Evolutionary conservation across 176 grass and related monocot species (phyloP).

Genomic region (Dendrocalamus sinicus): DNA sequence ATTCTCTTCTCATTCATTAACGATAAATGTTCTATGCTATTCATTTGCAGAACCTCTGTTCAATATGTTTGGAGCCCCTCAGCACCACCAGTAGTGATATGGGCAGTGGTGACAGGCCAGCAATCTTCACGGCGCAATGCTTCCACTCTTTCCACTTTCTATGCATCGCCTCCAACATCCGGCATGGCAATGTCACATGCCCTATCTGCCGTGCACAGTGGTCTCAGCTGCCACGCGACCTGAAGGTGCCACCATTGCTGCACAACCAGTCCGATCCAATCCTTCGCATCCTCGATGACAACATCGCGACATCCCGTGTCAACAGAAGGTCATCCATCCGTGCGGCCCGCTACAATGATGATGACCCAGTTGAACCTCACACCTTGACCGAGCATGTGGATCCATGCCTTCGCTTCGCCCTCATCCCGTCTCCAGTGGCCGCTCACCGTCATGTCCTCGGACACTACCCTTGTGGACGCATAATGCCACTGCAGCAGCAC

Average conservation of each 20-base stretch:
- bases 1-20: not conserved
- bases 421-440: constrained; percentile 54
- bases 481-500: constrained; percentile 57
- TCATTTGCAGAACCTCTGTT: constrained; percentile 73
- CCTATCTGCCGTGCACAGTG: constrained; percentile 93
- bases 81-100: constrained; percentile 25
- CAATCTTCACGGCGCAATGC: constrained; percentile 81
- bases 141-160: constrained; percentile 83
- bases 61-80: constrained; percentile 91
- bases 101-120: constrained; percentile 36
- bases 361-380: constrained; percentile 78
- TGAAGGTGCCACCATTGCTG: constrained; percentile 65
- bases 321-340: constrained; percentile 80
- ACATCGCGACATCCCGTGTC: constrained; percentile 82
- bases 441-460: constrained; percentile 44
- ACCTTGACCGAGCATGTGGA: constrained; percentile 47
- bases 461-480: constrained; percentile 50
- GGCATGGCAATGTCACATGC: constrained; percentile 83
- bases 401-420: constrained; percentile 63
- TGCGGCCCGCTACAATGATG: constrained; percentile 78
- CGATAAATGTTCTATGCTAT: not conserved
- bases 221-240: constrained; percentile 80
- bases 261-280: constrained; percentile 74
- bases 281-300: constrained; percentile 94
- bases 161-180: constrained; percentile 92